Percentiles rank a stretch among this genome's conserved stretches.
phyloP scores from a whole-genome alignment of 73 alveolate species.

The Tetrahymena borealis region DNA sequence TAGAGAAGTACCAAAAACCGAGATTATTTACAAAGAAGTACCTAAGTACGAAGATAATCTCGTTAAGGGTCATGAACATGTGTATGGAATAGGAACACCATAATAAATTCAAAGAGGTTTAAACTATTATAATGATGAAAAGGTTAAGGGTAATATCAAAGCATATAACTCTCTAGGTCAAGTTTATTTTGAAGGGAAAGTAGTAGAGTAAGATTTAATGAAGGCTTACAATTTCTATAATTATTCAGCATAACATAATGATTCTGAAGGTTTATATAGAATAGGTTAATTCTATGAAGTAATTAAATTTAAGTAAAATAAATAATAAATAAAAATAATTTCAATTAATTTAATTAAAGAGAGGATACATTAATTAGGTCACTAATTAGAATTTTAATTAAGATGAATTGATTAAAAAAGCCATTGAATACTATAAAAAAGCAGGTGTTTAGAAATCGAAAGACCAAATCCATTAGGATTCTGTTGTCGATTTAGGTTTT shows the following conservation, averaged over 20 bases:
- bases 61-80: background rate
- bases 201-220: background rate
- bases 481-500: background rate
- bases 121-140: background rate
- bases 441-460: background rate
- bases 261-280: background rate
- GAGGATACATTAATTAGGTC: background rate
- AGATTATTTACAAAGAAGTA: background rate
- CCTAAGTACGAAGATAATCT: background rate
- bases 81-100: background rate
- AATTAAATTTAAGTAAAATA: background rate
- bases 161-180: background rate
- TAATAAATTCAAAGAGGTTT: background rate
- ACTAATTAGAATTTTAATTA: background rate
- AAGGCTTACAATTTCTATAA: background rate
- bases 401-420: background rate
- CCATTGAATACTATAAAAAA: background rate
- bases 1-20: background rate
- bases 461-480: background rate
- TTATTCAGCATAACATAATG: background rate
- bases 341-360: background rate
- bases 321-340: background rate
- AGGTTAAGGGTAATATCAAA: background rate
- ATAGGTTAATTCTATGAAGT: background rate
- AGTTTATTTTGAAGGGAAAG: background rate